These are phyloP conservation scores for Penicillium simplicissimum DNA, from an alignment of 495 filamentous ascomycete genomes.

Conservation along the genomic window DNA sequence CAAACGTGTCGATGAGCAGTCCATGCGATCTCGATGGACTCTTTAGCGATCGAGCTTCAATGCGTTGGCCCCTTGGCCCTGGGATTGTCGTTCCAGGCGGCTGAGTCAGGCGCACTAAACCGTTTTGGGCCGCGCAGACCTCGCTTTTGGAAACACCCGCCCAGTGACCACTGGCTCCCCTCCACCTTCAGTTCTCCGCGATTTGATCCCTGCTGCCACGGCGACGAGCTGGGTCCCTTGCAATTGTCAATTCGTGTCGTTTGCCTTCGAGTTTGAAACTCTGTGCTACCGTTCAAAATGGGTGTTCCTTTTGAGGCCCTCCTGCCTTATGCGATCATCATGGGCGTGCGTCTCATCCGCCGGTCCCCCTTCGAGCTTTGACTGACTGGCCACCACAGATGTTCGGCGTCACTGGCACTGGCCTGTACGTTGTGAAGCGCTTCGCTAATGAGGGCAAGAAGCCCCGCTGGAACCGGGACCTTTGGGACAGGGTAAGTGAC, in stretches of 20 bases:
- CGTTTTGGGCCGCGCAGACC: conserved; percentile 35
- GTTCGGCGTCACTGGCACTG: conserved; percentile 81
- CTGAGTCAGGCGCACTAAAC: conserved; percentile 50
- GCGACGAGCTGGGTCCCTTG: conserved; percentile 7
- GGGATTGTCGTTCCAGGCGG: conserved; percentile 45
- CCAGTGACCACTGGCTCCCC: conserved; percentile 21
- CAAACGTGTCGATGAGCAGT: conserved; percentile 43
- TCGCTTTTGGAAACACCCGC: conserved; percentile 18
- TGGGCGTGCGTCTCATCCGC: conserved; percentile 62
- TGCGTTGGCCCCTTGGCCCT: conserved; percentile 42
- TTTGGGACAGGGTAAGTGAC: conserved; percentile 85
- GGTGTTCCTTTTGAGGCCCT: conserved; percentile 95
- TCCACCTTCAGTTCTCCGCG: conserved; percentile 23
- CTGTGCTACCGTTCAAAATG: conserved; percentile 56
- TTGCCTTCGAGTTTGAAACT: conserved; percentile 1
- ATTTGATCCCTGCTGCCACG: conserved; percentile 12
- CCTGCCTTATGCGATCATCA: conserved; percentile 89
- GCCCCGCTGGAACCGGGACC: conserved; percentile 77
- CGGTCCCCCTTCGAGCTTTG: conserved; percentile 21
- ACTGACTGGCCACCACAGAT: conserved; percentile 61
- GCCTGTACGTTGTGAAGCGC: conserved; percentile 69
- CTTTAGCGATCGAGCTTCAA: conserved; percentile 39
- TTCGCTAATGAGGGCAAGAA: conserved; percentile 88
- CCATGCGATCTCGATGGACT: conserved; percentile 27
- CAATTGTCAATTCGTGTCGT: conserved; percentile 11